Evolutionary conservation across 805 yeast species (phyloP).

Genomic region (Myxozyma monticola): DNA sequence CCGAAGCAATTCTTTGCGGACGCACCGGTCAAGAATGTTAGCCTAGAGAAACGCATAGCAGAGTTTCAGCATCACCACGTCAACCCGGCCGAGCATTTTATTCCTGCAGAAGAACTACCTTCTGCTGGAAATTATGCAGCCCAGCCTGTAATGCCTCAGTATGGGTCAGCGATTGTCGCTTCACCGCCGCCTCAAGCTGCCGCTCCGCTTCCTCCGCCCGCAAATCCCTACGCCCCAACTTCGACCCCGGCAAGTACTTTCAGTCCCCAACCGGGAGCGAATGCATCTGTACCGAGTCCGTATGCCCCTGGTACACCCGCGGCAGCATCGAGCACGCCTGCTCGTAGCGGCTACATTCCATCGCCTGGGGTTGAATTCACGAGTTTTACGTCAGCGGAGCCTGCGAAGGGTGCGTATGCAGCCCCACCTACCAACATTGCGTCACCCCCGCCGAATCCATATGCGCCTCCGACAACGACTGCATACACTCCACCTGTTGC

Average conservation of each 20-base stretch:
- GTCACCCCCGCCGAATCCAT: neutral
- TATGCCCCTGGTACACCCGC: conserved; percentile 9
- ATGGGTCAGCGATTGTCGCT: neutral
- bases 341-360: conserved; percentile 1
- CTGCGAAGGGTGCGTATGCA: neutral
- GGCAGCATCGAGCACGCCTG: neutral
- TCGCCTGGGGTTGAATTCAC: neutral
- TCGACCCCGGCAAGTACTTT: neutral
- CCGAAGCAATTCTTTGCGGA: too few relatives aligned
- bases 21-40: too few relatives aligned
- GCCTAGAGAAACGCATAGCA: too few relatives aligned
- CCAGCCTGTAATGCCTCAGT: neutral
- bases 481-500: neutral
- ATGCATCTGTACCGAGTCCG: conserved; percentile 3
- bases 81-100: neutral
- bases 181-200: conserved; percentile 1
- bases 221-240: conserved; percentile 11
- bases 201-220: conserved; percentile 2
- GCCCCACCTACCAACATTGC: neutral
- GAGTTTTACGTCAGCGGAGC: neutral
- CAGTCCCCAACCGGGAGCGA: conserved; percentile 1
- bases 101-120: neutral
- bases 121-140: neutral
- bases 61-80: conserved; percentile 11
- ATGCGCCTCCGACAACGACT: conserved; percentile 2